Percentiles rank a stretch among this genome's conserved stretches.
Conservation (phyloP, 176 grass and related monocot species). For the Dendrocalamus sinicus region DNA sequence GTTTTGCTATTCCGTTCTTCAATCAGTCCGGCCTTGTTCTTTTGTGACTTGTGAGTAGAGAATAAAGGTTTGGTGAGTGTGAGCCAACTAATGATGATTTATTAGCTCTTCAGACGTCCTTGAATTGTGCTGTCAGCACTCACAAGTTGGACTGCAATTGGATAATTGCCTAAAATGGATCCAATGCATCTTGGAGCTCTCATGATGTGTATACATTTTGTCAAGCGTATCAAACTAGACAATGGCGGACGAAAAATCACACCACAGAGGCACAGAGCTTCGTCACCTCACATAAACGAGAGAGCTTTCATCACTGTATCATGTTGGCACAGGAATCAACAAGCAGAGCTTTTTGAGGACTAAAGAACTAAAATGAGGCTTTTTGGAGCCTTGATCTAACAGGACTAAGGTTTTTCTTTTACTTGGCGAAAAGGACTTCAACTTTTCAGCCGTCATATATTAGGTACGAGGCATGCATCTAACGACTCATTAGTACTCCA, state of each 20-base stretch:
- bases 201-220: background rate
- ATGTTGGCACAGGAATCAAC: background rate
- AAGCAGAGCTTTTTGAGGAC: background rate
- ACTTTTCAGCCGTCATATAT: background rate
- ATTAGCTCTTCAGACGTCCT: background rate
- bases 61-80: background rate
- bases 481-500: background rate
- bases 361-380: background rate
- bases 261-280: background rate
- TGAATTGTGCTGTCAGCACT: background rate
- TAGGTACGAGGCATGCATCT: background rate
- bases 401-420: background rate
- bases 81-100: background rate
- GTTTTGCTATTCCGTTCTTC: background rate
- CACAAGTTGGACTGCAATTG: background rate
- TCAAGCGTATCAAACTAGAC: background rate
- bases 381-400: background rate
- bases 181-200: background rate
- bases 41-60: background rate
- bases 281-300: background rate
- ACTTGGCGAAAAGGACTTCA: background rate
- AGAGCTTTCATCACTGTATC: background rate
- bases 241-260: background rate
- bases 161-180: background rate
- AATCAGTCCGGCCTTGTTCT: background rate